Evolutionary conservation across 345 rosid genomes (phyloP).

Genomic region (Abelmoschus esculentus): DNA sequence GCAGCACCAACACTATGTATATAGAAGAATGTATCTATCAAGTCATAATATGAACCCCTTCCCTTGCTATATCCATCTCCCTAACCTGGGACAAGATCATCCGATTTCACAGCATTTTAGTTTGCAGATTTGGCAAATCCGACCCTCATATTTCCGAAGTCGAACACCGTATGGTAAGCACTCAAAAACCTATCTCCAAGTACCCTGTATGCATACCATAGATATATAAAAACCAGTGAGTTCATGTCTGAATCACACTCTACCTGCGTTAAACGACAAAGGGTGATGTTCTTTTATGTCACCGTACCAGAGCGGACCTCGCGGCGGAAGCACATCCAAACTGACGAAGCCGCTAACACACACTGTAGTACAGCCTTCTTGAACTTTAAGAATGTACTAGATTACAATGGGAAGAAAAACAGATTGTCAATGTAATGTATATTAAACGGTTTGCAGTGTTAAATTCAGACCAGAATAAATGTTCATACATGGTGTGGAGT

Average conservation of each 20-base stretch:
- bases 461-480: not conserved
- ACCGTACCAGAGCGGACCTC: conserved; percentile 52
- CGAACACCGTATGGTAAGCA: conserved; percentile 54
- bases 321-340: conserved; percentile 38
- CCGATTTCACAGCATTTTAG: not conserved
- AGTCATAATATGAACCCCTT: not conserved
- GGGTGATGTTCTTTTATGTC: not conserved
- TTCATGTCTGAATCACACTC: not conserved
- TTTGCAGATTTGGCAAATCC: conserved; percentile 50
- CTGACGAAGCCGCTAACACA: conserved; percentile 47
- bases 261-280: not conserved
- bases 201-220: conserved; percentile 37
- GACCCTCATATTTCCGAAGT: conserved; percentile 36
- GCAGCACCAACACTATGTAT: not conserved
- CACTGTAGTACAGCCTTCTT: conserved; percentile 24
- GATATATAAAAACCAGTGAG: not conserved
- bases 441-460: not conserved
- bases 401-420: not conserved
- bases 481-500: conserved; percentile 38
- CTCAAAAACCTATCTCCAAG: conserved; percentile 50
- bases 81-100: not conserved
- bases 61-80: not conserved
- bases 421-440: not conserved
- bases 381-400: conserved; percentile 37
- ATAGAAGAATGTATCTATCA: not conserved